Evolutionary conservation across 192 early-diverging fungal genomes (phyloP).

Genomic region (Coemansia sp.): DNA sequence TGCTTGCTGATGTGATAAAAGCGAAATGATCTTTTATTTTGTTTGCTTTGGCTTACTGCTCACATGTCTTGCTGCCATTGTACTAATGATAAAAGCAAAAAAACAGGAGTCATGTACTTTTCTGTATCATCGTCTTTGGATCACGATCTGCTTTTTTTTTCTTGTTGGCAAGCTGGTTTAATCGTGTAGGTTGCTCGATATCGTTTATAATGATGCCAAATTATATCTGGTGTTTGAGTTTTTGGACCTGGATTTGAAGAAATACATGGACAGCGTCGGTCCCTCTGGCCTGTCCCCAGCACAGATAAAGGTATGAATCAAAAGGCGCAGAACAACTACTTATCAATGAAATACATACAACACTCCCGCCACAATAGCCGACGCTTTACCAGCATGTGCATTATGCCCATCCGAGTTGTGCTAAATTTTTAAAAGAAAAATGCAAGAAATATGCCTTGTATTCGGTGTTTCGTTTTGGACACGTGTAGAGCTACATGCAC

Average conservation of each 20-base stretch:
- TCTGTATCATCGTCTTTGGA: not conserved
- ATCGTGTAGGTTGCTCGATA: constrained; percentile 75
- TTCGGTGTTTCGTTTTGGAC: constrained; percentile 14
- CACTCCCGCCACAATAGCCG: too few relatives aligned
- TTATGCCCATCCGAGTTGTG: too few relatives aligned
- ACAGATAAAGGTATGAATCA: constrained; percentile 60
- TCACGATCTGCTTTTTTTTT: not conserved
- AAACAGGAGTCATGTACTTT: not conserved
- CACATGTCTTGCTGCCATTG: not conserved
- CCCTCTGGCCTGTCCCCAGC: constrained; percentile 52
- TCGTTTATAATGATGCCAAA: constrained; percentile 82
- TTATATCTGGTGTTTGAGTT: constrained; percentile 97
- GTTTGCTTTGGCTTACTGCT: not conserved
- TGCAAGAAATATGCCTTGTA: too few relatives aligned
- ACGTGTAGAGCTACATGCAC: constrained; percentile 77
- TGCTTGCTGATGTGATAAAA: constrained; percentile 1
- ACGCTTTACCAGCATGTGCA: too few relatives aligned
- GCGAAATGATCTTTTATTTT: not conserved
- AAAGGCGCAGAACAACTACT: too few relatives aligned
- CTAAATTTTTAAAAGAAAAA: too few relatives aligned
- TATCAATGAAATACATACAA: too few relatives aligned
- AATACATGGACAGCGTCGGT: constrained; percentile 73
- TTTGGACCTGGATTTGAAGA: constrained; percentile 86
- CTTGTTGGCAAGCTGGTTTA: not conserved
- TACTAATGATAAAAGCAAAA: not conserved